Evolutionary conservation across 2,329 filamentous ascomycete genomes (phyloP).

Genomic region (Alternaria dauci): DNA sequence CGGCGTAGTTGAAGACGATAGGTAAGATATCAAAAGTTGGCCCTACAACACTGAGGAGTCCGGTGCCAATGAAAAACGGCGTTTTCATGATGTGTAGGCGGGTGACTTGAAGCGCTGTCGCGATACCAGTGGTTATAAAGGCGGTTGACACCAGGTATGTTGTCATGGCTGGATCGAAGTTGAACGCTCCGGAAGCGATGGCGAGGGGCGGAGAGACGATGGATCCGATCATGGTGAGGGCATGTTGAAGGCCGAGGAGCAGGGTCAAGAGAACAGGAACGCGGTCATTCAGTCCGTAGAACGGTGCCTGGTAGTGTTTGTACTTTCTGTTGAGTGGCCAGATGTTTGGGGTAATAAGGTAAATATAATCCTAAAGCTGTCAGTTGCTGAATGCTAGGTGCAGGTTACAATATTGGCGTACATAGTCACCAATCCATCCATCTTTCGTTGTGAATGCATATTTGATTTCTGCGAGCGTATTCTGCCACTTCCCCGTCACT

Average conservation of each 20-base stretch:
- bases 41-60: conserved; percentile 37
- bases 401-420: conserved; percentile 20
- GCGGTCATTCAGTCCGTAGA: conserved; percentile 39
- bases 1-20: conserved; percentile 39
- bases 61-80: conserved; percentile 34
- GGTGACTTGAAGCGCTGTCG: conserved; percentile 40
- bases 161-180: conserved; percentile 35
- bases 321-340: conserved; percentile 38
- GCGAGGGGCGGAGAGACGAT: conserved; percentile 43
- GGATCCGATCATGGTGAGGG: conserved; percentile 37
- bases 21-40: conserved; percentile 43
- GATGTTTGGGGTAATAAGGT: conserved; percentile 35
- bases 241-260: conserved; percentile 42
- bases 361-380: conserved; percentile 46
- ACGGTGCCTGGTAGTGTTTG: conserved; percentile 36
- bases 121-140: conserved; percentile 42
- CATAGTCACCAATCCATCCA: conserved; percentile 54
- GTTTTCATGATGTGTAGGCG: conserved; percentile 36
- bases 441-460: conserved; percentile 49
- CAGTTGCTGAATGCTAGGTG: background rate
- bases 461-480: conserved; percentile 27
- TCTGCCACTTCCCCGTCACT: conserved; percentile 17
- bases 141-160: conserved; percentile 39
- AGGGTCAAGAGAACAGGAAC: conserved; percentile 38
- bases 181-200: conserved; percentile 41